phyloP scores from a whole-genome alignment of 2,329 filamentous ascomycete genomes.

The Plenodomus lindquistii region DNA sequence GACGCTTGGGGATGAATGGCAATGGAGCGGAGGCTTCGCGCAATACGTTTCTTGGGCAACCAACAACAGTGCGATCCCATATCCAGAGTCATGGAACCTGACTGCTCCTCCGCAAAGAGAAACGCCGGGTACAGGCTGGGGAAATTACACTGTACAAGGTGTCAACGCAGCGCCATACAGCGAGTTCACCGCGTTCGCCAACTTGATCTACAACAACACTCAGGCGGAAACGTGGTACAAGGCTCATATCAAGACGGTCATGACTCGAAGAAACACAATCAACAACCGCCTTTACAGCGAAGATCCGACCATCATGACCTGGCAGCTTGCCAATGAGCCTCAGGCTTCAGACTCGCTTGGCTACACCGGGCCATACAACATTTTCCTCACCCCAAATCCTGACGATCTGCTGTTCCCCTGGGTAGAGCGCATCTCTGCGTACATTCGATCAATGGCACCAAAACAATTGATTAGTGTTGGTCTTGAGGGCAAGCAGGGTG shows the following conservation, averaged over 20 bases:
- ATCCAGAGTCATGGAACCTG: slow-evolving; percentile 46
- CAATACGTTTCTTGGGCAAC: slow-evolving; percentile 47
- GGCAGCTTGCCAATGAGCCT: slow-evolving; percentile 48
- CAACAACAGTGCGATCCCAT: slow-evolving; percentile 41
- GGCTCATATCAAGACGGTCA: slow-evolving; percentile 43
- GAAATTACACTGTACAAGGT: slow-evolving; percentile 43
- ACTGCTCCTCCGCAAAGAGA: slow-evolving; percentile 41
- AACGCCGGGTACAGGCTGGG: slow-evolving; percentile 44
- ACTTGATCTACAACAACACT: slow-evolving; percentile 42
- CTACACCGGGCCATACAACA: slow-evolving; percentile 30
- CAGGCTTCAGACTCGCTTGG: slow-evolving; percentile 33
- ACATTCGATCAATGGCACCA: slow-evolving; percentile 42
- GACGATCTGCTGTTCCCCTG: slow-evolving; percentile 43
- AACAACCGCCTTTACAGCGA: slow-evolving; percentile 43
- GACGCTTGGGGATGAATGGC: slow-evolving; percentile 47
- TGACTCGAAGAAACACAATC: slow-evolving; percentile 42
- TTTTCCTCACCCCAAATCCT: slow-evolving; percentile 33
- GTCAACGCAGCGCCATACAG: slow-evolving; percentile 39
- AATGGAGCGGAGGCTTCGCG: slow-evolving; percentile 46
- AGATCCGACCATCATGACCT: slow-evolving; percentile 48
- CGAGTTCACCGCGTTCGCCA: slow-evolving; percentile 35
- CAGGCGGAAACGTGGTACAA: slow-evolving; percentile 44
- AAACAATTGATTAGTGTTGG: slow-evolving; percentile 47
- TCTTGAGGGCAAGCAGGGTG: slow-evolving; percentile 46
- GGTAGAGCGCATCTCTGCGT: slow-evolving; percentile 42